Base-by-base conservation (phyloP, 306 rosid species). In the Malus fusca region DNA sequence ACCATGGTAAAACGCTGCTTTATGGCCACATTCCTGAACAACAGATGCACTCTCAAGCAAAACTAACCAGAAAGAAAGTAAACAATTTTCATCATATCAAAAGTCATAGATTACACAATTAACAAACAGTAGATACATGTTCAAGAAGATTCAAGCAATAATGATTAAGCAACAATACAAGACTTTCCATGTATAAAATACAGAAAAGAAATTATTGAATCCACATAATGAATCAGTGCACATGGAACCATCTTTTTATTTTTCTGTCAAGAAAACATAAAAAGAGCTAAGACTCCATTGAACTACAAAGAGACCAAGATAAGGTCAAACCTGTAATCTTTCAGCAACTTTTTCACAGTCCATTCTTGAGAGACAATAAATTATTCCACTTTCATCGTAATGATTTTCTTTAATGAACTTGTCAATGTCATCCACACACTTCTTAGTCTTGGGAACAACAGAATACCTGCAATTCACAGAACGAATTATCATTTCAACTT, bases 311-410 rank as follows among this genome's bases (percentile, higher is more conserved):
- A 11, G 63, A 56, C 35, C 66, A 83, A 28, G 37, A 19, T 19
- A 75, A 75, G 79, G 75, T 77, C 92, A 79, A 75, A 94, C 99
- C 97, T 90, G 97, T 70, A 95, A 87, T 71, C 81, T 95, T 78
- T 89, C 97, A 74, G 99, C 94, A 72, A 83, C 97, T 83, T 95
- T 95, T 90, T 95, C 99, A 79, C 99, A 95, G 86, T 92, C 99
- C 95, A 89, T 90, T 85, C 97, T 89, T 52, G 99, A 95, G 81
- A 95, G 99, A 82, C 99, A 95, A 85, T 92, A 95, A 81, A 95
- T 82, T 63, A 95, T 95, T 77, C 97, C 99, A 77, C 99, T 92
- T 80, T 95, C 99, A 84, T 95, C 97, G 73, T 81, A 88, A 81
- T 95, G 96, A 67, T 84, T 92, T 79, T 89, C 93, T 83, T 84